Conservation (phyloP, 306 rosid species). For the Castanospermum australe region DNA sequence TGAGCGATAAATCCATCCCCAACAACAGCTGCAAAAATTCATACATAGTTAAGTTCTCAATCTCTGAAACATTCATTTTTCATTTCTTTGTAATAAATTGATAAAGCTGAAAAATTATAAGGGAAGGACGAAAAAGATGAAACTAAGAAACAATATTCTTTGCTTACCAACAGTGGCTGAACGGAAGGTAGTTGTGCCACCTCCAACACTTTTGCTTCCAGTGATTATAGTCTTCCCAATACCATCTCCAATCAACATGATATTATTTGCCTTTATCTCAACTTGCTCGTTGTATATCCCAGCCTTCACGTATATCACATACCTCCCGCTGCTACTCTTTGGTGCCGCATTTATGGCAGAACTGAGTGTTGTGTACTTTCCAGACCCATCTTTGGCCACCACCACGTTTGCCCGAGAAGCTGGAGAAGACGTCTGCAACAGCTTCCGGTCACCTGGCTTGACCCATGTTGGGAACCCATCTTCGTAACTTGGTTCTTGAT, state of each 20-base stretch:
- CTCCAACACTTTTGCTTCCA: conserved; percentile 84
- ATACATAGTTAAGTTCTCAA: not conserved
- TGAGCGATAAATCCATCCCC: conserved; percentile 72
- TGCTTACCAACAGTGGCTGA: conserved; percentile 82
- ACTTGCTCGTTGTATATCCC: conserved; percentile 72
- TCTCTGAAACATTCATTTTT: not conserved
- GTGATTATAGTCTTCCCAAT: conserved; percentile 73
- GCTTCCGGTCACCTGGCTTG: conserved; percentile 57
- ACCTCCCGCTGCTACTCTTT: conserved; percentile 46
- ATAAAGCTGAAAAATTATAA: not conserved
- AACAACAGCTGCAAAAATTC: conserved; percentile 51
- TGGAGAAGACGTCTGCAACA: conserved; percentile 55
- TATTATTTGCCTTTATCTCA: conserved; percentile 50
- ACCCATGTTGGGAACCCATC: conserved; percentile 71
- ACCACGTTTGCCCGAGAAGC: conserved; percentile 42
- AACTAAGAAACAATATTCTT: not conserved
- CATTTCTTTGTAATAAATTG: not conserved
- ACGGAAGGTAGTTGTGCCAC: conserved; percentile 70
- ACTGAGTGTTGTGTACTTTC: conserved; percentile 41
- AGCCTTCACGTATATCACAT: conserved; percentile 66
- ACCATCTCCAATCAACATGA: conserved; percentile 80
- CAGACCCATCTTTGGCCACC: conserved; percentile 75
- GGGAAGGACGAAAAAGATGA: not conserved
- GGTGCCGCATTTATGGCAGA: conserved; percentile 57
- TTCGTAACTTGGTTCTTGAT: conserved; percentile 12